A percentile compares a stretch with the other conserved stretches of the same genome.
Conservation (phyloP, 1,284 basidiomycete genomes). For the Ganoderma lingzhi region DNA sequence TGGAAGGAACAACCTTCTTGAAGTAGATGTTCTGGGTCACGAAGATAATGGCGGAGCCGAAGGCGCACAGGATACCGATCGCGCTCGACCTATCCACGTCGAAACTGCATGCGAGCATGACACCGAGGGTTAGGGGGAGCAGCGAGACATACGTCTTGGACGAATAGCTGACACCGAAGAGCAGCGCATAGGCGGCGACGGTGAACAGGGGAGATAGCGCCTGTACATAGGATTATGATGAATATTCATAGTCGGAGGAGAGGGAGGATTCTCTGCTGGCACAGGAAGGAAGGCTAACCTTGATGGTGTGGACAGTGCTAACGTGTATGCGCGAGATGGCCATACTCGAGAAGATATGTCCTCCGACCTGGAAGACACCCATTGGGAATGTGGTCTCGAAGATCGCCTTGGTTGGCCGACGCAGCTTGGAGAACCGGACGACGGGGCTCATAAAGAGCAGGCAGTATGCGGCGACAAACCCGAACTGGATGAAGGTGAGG, state of each 20-base stretch:
- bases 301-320: conserved; percentile 98
- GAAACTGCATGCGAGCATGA: conserved; percentile 97
- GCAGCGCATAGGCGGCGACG: conserved; percentile 90
- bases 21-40: conserved; percentile 99
- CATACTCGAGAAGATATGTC: conserved; percentile 96
- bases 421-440: conserved; percentile 72
- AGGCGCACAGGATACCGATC: conserved; percentile 87
- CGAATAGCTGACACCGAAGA: conserved; percentile 95
- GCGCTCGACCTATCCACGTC: conserved; percentile 89
- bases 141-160: conserved; percentile 92
- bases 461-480: conserved; percentile 91
- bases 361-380: conserved; percentile 95
- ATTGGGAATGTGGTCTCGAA: conserved; percentile 87
- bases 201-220: conserved; percentile 97
- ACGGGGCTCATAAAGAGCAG: conserved; percentile 80
- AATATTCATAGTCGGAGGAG: neutral
- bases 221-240: conserved; percentile 49
- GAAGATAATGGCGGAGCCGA: conserved; percentile 95
- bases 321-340: conserved; percentile 97
- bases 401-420: conserved; percentile 77
- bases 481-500: conserved; percentile 98
- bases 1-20: conserved; percentile 95
- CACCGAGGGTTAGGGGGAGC: conserved; percentile 93
- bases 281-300: conserved; percentile 62
- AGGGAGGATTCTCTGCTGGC: neutral